Evolutionary conservation across 306 rosid species (phyloP), one percentile per base, ranked within the genome.

Genomic region (Sophora flavescens): DNA sequence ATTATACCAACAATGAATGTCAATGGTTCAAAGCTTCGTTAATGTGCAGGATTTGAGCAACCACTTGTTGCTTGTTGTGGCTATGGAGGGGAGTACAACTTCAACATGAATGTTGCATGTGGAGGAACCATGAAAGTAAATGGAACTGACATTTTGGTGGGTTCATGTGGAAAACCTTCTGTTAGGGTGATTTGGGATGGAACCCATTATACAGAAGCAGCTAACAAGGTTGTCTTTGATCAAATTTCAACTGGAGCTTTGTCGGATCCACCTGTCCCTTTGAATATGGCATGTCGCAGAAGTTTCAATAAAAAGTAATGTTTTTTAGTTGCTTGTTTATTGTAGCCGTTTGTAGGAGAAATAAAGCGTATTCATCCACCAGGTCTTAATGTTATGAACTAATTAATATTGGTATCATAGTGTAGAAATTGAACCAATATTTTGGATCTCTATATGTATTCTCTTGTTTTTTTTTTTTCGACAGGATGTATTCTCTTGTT

Each of bases 1-100:
- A 22, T 22, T 22, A 22, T 22, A 1, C 14, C 6, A 15, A 38
- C 35, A 0, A 33, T 33, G n/a, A 6, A 35, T 54, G 15, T 45
- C 9, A 56, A 1, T 61, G 26, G 12, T 66, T 22, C 1, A 58
- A 13, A 42, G 28, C 1, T 30, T 77, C 0, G 48, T 38, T 53
- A 3, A 50, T 5, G 13, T 63, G 80, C 56, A 90, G 91, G 95
- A 74, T 84, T 90, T 70, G 87, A 84, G 76, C 36, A 38, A 4
- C 88, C 95, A 28, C 63, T 84, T 0, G 76, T 80, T 59, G 58
- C 86, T 32, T 90, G 91, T 13, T 90, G 91, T 82, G 91, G 95
- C 3, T 78, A 75, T 76, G 95, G 91, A 69, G 89, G 89, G 2
- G 11, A 82, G 48, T 87, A 87, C 84, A 87, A 87, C 60, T 84